A percentile compares a stretch with the other conserved stretches of the same genome.
phyloP scores from a whole-genome alignment of 2,329 filamentous ascomycete species.

The Grosmannia clavigera region DNA sequence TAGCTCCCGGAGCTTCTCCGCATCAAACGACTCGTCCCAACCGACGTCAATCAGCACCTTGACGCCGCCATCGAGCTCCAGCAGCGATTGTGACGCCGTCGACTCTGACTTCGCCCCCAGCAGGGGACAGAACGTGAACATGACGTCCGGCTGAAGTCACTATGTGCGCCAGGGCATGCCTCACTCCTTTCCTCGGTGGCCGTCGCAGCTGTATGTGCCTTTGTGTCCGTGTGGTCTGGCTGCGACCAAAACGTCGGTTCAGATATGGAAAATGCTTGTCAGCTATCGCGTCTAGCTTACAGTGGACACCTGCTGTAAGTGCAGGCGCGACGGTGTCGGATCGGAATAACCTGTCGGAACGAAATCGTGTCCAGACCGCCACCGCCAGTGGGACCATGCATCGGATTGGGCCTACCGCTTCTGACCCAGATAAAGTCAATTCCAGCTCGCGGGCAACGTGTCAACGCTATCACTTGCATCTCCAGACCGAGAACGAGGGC shows the following conservation, averaged over 20 bases:
- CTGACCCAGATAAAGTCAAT: neutral
- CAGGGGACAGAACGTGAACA: slow-evolving; percentile 94
- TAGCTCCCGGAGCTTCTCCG: slow-evolving; percentile 68
- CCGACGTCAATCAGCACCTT: slow-evolving; percentile 91
- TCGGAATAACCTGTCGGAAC: slow-evolving; percentile 21
- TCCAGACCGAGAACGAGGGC: neutral
- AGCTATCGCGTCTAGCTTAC: neutral
- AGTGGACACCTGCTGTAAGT: neutral
- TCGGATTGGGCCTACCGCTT: neutral
- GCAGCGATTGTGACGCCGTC: slow-evolving; percentile 80
- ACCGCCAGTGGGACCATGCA: neutral
- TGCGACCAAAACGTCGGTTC: too few relatives aligned
- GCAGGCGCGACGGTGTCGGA: neutral
- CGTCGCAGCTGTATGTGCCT: neutral
- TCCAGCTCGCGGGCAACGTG: slow-evolving; percentile 7
- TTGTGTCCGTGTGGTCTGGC: too few relatives aligned
- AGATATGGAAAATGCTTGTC: too few relatives aligned
- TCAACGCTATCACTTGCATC: slow-evolving; percentile 1
- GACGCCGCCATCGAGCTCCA: slow-evolving; percentile 93
- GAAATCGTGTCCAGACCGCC: slow-evolving; percentile 17
- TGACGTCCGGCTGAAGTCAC: slow-evolving; percentile 24
- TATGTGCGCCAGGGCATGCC: neutral
- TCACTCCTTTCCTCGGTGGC: too few relatives aligned
- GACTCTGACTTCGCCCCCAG: slow-evolving; percentile 84
- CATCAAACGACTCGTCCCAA: slow-evolving; percentile 88